phyloP scores from a whole-genome alignment of 805 yeast species.

The Saturnispora kantuleensis region DNA sequence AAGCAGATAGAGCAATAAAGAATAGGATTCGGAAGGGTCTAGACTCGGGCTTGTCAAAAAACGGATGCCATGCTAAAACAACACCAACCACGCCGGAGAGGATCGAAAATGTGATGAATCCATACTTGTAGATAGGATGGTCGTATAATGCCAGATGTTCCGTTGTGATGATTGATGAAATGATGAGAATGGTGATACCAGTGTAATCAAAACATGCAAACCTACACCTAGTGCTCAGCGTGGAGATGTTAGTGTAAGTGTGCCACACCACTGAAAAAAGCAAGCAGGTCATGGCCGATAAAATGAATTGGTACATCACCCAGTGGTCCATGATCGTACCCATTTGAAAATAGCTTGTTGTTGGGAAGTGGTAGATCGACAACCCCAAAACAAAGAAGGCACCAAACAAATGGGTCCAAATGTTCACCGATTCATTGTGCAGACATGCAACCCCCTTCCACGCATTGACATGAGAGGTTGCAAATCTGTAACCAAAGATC shows the following conservation, averaged over 20 bases:
- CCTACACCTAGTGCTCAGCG: conserved; percentile 48
- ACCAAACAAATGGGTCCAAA: conserved; percentile 87
- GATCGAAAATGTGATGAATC: conserved; percentile 52
- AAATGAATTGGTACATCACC: conserved; percentile 53
- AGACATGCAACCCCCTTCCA: conserved; percentile 45
- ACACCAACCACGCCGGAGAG: conserved; percentile 66
- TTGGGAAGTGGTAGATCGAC: conserved; percentile 53
- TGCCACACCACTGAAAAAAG: conserved; percentile 83
- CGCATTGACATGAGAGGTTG: conserved; percentile 50
- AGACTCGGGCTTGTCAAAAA: conserved; percentile 80
- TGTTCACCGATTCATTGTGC: conserved; percentile 88
- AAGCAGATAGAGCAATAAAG: conserved; percentile 64
- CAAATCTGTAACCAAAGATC: conserved; percentile 76
- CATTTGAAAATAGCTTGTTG: conserved; percentile 38
- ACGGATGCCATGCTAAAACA: conserved; percentile 82
- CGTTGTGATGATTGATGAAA: conserved; percentile 79
- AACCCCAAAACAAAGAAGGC: conserved; percentile 48
- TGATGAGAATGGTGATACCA: conserved; percentile 83
- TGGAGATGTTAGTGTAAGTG: conserved; percentile 73
- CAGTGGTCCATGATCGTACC: conserved; percentile 32
- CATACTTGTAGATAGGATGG: conserved; percentile 36
- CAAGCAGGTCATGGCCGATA: conserved; percentile 70
- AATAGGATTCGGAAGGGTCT: conserved; percentile 71
- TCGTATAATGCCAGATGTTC: conserved; percentile 72
- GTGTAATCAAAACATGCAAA: conserved; percentile 94